Evolutionary conservation across 1,284 basidiomycete species (phyloP), one percentile per base, ranked within the genome.

Genomic region (Ceratobasidium sp.): DNA sequence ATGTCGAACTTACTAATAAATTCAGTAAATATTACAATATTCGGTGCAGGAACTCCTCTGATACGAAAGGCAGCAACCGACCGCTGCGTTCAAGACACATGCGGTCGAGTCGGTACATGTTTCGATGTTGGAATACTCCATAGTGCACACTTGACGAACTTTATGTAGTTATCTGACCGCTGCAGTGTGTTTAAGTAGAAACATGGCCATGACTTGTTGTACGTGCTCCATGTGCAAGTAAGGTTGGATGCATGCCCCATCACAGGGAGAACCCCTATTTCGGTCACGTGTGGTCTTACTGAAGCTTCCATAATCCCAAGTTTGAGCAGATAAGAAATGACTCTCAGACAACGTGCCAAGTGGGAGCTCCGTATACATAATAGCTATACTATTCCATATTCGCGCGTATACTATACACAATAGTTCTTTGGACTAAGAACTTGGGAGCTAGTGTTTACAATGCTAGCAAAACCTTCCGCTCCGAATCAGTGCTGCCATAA

Each of bases 1-100:
- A 6, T 28, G 2, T 16, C 55, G 57, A 43, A 58, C 66, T 44
- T 35, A 69, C 66, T 44, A 32, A 69, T 58, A 58, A 69, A 69
- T 16, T 69, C 46, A 14, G 38, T 52, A 38, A 69, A 69, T 26
- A 35, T 47, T 9, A 38, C 11, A 11, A 47, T 44, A 43, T 44
- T 23, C 14, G 66, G 52, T 35, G 23, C 23, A 7, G 30, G n/a
- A 11, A 38, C 35, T 3, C 66, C 66, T 13, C 35, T 13, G n/a
- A 57, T 9, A 14, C 30, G 41, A 28, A 43, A 23, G 30, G n/a
- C 23, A 44, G n/a, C 52, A 69, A 32, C 26, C 32, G 16, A 69
- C 3, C 1, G 35, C n/a, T 9, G 8, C 32, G 13, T 52, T 43
- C 8, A 69, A 38, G 32, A 57, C 35, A 43, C 66, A 69, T 13